phyloP scores from a whole-genome alignment of 2,329 filamentous ascomycete genomes.

The Colletotrichum truncatum region DNA sequence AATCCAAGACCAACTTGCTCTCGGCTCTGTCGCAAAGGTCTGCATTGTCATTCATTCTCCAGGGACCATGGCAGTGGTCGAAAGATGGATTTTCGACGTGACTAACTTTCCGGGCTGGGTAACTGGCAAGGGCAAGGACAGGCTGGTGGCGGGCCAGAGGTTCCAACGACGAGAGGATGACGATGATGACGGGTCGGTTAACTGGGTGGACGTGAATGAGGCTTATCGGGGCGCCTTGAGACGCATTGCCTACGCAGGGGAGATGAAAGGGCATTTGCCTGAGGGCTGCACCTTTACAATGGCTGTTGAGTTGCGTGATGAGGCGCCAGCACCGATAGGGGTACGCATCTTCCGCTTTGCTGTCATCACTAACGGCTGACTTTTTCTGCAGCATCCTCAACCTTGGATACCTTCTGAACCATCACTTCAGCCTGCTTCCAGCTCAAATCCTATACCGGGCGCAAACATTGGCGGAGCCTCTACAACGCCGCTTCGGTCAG shows the following conservation, averaged over 20 bases:
- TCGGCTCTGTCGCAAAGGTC: constrained; percentile 56
- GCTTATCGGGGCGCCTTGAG: constrained; percentile 75
- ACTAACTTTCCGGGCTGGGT: constrained; percentile 57
- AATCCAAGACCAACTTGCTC: constrained; percentile 74
- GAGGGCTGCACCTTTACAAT: constrained; percentile 77
- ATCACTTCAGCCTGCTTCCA: constrained; percentile 51
- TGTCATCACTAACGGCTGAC: constrained; percentile 12
- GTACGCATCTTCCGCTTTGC: constrained; percentile 43
- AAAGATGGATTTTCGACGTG: constrained; percentile 71
- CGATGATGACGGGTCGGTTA: constrained; percentile 44
- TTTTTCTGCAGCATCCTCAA: constrained; percentile 61
- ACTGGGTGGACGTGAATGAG: constrained; percentile 73
- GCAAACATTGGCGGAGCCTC: constrained; percentile 45
- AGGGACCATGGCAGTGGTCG: constrained; percentile 53
- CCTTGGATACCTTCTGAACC: constrained; percentile 68
- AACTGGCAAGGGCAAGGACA: constrained; percentile 25
- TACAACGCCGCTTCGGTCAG: constrained; percentile 61
- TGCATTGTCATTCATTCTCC: constrained; percentile 58
- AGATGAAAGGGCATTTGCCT: constrained; percentile 66
- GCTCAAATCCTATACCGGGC: constrained; percentile 38
- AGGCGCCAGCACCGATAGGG: constrained; percentile 65
- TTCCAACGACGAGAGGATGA: constrained; percentile 33
- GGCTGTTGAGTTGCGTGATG: constrained; percentile 76
- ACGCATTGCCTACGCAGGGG: constrained; percentile 67
- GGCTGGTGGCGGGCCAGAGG: constrained; percentile 37